Base-by-base conservation (phyloP, 2,329 filamentous ascomycete species). In the Stagonosporopsis rhizophila region DNA sequence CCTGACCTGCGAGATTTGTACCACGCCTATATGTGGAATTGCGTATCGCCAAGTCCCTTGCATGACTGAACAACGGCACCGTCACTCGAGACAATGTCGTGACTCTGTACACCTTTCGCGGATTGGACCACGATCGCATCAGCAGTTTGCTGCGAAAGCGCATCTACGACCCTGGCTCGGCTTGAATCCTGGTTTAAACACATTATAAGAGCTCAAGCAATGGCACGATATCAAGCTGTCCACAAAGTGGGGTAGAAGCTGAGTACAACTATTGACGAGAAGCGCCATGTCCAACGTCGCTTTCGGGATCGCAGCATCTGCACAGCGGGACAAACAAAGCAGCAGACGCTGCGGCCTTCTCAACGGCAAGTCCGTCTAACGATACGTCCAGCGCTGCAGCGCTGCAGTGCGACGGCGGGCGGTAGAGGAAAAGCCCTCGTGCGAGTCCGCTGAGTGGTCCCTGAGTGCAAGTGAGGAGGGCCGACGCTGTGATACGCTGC, bases 41-140 rank as follows among this genome's bases (percentile, higher is more conserved):
- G 35, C 52, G 34, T 40, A 55, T 57, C 35, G 60, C 56, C 57
- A 60, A 60, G 59, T 54, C 41, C 49, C 28, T 57, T 56, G 56
- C 52, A 52, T 47, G 51, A 56, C 37, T 20, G 41, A 44, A 35
- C 37, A 44, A 56, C 49, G 52, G 45, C 38, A 48, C 27, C 23
- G 50, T 49, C 47, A 45, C 48, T 53, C 44, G 38, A 59, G 48
- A 52, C 58, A 45, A 44, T 28, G 55, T 44, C 42, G 20, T 41
- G 35, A 57, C 45, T 44, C 47, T 28, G 53, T 35, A 52, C 34
- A 46, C 38, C 22, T 27, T 47, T 48, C 34, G 45, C 48, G 34
- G 38, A 20, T 38, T 22, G 20, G 39, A 19, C 28, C 27, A 40
- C 23, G 40, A 20, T 15, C 19, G 23, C 9, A 7, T 20, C 25